A percentile compares a stretch with the other conserved stretches of the same genome.
phyloP scores from a whole-genome alignment of 2,329 filamentous ascomycete species.

The Neonectria coccinea region DNA sequence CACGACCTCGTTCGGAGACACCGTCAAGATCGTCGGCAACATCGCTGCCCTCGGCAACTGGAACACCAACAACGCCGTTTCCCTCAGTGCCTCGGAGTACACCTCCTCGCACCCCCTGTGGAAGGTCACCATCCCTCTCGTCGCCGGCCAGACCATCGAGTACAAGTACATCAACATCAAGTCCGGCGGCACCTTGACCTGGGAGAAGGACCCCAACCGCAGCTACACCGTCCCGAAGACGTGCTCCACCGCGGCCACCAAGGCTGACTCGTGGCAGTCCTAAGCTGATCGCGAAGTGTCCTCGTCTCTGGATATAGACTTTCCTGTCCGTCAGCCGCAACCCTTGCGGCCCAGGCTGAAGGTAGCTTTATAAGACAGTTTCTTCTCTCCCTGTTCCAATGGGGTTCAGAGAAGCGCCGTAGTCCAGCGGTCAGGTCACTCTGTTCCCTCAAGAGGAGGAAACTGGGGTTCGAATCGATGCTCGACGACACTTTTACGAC shows the following conservation, averaged over 20 bases:
- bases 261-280: conserved; percentile 49
- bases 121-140: conserved; percentile 66
- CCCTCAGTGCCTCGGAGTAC: conserved; percentile 70
- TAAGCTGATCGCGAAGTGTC: neutral
- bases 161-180: conserved; percentile 78
- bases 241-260: conserved; percentile 45
- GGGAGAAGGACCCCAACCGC: conserved; percentile 73
- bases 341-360: neutral
- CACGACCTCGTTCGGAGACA: conserved; percentile 70
- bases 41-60: conserved; percentile 71
- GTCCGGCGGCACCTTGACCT: conserved; percentile 65
- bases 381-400: neutral
- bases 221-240: conserved; percentile 49
- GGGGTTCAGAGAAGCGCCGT: neutral
- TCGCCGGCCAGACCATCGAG: conserved; percentile 66
- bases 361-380: neutral
- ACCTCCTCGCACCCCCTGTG: conserved; percentile 71
- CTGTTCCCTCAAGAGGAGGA: conserved; percentile 3
- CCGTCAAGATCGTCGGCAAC: conserved; percentile 73
- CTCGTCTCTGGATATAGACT: neutral
- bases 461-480: neutral
- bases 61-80: conserved; percentile 65
- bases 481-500: neutral
- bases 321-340: neutral
- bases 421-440: conserved; percentile 3